Conservation (phyloP, 176 grass and related monocot genomes). For the Oryza longistaminata region DNA sequence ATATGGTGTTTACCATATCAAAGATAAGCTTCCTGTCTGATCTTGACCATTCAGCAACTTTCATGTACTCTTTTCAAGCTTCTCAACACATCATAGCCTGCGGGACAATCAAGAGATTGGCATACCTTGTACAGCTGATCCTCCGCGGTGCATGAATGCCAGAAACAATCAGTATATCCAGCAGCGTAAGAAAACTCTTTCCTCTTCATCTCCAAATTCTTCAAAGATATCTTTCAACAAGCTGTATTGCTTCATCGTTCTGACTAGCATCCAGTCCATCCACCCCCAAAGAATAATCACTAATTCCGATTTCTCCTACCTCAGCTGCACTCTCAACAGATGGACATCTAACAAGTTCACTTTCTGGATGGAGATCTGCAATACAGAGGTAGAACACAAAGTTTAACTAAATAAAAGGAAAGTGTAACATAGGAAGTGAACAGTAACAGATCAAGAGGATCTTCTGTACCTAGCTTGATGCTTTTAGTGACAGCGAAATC, state of each 20-base stretch:
- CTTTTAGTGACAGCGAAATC: slow-evolving; percentile 42
- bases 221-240: slow-evolving; percentile 53
- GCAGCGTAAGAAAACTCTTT: slow-evolving; percentile 85
- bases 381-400: slow-evolving; percentile 3
- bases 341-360: slow-evolving; percentile 32
- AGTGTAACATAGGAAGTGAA: neutral
- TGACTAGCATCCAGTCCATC: neutral
- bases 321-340: neutral
- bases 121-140: slow-evolving; percentile 56
- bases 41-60: slow-evolving; percentile 52
- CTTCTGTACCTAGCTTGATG: slow-evolving; percentile 23
- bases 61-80: slow-evolving; percentile 74
- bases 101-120: slow-evolving; percentile 54
- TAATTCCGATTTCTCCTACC: neutral
- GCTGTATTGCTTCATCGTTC: slow-evolving; percentile 36
- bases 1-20: slow-evolving; percentile 65
- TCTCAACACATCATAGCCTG: slow-evolving; percentile 55
- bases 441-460: slow-evolving; percentile 47
- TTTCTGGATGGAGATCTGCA: slow-evolving; percentile 47
- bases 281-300: slow-evolving; percentile 15
- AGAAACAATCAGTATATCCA: slow-evolving; percentile 76
- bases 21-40: slow-evolving; percentile 80
- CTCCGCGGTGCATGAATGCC: slow-evolving; percentile 60
- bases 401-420: slow-evolving; percentile 13
- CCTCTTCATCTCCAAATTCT: slow-evolving; percentile 77